Base-by-base conservation (phyloP, 805 yeast species). In the Maudiozyma turicensis region DNA sequence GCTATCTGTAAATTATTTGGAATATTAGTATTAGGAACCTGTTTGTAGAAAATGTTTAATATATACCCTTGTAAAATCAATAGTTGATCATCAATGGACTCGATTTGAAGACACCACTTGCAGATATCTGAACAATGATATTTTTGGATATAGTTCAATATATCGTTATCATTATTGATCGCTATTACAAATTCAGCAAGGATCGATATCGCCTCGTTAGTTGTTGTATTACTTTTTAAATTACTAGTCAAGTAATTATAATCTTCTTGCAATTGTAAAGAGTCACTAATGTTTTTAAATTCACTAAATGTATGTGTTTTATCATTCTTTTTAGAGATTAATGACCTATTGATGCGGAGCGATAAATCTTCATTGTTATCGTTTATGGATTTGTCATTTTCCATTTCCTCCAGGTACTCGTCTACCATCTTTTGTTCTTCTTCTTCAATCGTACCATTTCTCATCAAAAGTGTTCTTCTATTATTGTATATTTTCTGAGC, bases 211-310 rank as follows among this genome's bases (percentile, higher is more conserved):
- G 52, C 50, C 8, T 46, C 28, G n/a, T 8, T 15, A 8, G 40
- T 28, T 20, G 46, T 6, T 14, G 29, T 35, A 14, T 13, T 28
- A 13, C 10, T 40, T 11, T 45, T 26, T 15, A 13, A 15, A 32
- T 33, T 40, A 28, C 32, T 30, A 2, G 50, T 44, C 34, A 70
- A 46, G 47, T 68, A 70, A n/a, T 60, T 68, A 34, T 66, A 50
- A 33, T 71, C 73, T 46, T 70, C 72, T 41, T 57, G 56, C 43
- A 54, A 64, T 47, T 67, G 65, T 2, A 66, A 50, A 13, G 58
- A 58, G 28, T 61, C 60, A 3, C 77, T 77, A 48, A 62, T 57
- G 33, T 58, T 58, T 47, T 54, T 60, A 44, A 64, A 48, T 46
- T 63, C 66, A 44, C 59, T 59, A 43, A 54, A 59, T 46, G 61